Conservation (phyloP, 257 asterid species). For the Solanum bulbocastanum region DNA sequence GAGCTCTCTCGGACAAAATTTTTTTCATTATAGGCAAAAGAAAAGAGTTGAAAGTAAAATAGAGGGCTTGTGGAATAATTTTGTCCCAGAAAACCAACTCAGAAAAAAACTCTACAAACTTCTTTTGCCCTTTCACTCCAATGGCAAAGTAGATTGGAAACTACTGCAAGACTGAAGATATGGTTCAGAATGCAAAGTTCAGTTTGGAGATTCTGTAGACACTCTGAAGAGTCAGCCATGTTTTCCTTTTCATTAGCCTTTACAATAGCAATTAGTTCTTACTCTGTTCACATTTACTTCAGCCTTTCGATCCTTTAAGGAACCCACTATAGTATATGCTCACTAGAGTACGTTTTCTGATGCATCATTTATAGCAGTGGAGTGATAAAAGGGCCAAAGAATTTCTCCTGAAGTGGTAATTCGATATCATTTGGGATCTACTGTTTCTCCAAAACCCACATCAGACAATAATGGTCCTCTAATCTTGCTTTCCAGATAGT, state of each 20-base stretch:
- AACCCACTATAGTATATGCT: not conserved
- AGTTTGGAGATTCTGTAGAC: not conserved
- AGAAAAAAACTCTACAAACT: not conserved
- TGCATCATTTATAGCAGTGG: not conserved
- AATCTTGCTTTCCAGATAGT: not conserved
- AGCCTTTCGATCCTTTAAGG: not conserved
- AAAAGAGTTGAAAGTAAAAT: not conserved
- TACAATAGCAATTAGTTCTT: not conserved
- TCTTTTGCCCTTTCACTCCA: not conserved
- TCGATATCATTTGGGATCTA: not conserved
- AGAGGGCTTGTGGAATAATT: not conserved
- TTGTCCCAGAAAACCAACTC: not conserved
- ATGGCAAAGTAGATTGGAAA: not conserved
- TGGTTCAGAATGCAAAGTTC: not conserved
- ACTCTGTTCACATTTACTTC: not conserved
- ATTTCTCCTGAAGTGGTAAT: not conserved
- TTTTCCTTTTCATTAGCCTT: not conserved
- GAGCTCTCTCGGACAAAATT: not conserved
- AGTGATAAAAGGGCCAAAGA: not conserved
- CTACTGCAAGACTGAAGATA: not conserved
- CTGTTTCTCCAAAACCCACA: not conserved
- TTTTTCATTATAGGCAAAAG: not conserved
- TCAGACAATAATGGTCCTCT: not conserved
- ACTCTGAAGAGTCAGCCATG: not conserved
- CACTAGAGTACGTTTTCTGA: not conserved